phyloP scores from a whole-genome alignment of 352 stramenopile species.

The Globisporangium parvum region DNA sequence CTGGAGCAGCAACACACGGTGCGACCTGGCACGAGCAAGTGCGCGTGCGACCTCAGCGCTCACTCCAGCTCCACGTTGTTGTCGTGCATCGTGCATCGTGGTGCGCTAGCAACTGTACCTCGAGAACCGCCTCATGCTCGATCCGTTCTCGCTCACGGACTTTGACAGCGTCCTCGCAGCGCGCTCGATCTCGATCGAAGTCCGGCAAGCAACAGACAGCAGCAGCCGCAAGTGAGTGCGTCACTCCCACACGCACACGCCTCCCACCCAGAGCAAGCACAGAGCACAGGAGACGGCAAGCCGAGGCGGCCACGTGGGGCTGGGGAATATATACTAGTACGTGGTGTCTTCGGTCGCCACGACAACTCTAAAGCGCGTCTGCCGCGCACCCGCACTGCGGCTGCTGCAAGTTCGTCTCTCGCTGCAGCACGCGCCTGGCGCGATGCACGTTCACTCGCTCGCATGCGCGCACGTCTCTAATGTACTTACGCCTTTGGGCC shows the following conservation, averaged over 20 bases:
- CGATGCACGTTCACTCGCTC: not conserved
- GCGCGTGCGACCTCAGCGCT: no score
- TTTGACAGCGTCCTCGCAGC: conserved; percentile 36
- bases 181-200: conserved; percentile 32
- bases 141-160: conserved; percentile 61
- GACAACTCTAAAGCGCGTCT: no score
- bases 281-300: no score
- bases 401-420: not conserved
- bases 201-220: conserved; percentile 14
- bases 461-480: not conserved
- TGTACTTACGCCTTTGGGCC: conserved; percentile 81
- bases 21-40: not conserved
- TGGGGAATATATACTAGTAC: no score
- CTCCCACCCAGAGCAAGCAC: no score
- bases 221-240: conserved; percentile 19
- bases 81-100: no score
- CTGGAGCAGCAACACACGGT: conserved; percentile 31
- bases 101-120: conserved; percentile 33
- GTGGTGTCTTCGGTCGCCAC: no score
- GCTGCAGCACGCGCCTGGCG: not conserved
- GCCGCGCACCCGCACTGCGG: no score
- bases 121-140: conserved; percentile 33
- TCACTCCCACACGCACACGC: not conserved
- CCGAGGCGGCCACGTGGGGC: no score
- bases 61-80: not conserved